These are phyloP conservation scores for Fonsecaea nubica DNA, from an alignment of 2,329 filamentous ascomycete species.

Conservation along the genomic window DNA sequence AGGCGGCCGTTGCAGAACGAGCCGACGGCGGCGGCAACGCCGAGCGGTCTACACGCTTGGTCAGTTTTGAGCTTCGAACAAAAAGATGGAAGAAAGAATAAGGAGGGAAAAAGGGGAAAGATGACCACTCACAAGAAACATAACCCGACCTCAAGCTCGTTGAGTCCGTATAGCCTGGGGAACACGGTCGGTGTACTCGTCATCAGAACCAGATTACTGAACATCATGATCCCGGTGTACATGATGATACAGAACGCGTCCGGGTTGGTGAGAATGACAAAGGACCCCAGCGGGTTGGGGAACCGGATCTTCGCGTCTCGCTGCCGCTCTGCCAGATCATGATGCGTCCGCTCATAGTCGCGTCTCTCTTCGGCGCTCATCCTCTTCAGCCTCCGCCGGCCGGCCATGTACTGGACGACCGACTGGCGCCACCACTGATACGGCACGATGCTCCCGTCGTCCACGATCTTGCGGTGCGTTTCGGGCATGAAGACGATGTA, in stretches of 20 bases:
- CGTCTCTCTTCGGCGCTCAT: conserved; percentile 18
- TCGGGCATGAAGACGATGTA: conserved; percentile 46
- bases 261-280: conserved; percentile 21
- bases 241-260: conserved; percentile 21
- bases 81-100: neutral
- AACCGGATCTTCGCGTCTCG: conserved; percentile 18
- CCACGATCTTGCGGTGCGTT: conserved; percentile 48
- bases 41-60: conserved; percentile 8
- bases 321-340: conserved; percentile 4
- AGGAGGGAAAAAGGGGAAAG: too few species aligned
- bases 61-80: too few species aligned
- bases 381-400: conserved; percentile 19
- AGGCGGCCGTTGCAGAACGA: conserved; percentile 14
- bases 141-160: conserved; percentile 21
- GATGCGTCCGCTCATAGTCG: conserved; percentile 8
- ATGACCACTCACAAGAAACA: conserved; percentile 23
- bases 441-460: conserved; percentile 47
- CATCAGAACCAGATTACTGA: conserved; percentile 16
- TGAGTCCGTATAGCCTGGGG: conserved; percentile 18
- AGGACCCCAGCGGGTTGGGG: conserved; percentile 22
- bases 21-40: conserved; percentile 15
- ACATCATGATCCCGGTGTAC: conserved; percentile 23
- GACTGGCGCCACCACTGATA: conserved; percentile 33
- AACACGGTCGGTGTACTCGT: conserved; percentile 23
- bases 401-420: conserved; percentile 19